These are phyloP conservation scores for Colletotrichum melonis DNA, from an alignment of 2,329 filamentous ascomycete species.

Conservation along the genomic window DNA sequence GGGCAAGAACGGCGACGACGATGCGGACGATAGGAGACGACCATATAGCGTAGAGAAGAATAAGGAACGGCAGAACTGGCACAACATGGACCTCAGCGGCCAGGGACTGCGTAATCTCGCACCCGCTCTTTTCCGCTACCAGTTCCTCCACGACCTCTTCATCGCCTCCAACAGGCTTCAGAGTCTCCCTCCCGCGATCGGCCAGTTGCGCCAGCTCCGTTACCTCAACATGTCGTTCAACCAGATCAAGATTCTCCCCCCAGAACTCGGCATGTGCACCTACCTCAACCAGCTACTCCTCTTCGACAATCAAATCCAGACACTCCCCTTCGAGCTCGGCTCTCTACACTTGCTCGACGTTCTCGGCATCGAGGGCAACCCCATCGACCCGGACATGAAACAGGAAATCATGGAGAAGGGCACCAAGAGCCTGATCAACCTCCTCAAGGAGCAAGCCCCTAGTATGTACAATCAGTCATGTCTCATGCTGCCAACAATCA, in stretches of 20 bases:
- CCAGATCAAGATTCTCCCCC: conserved; percentile 81
- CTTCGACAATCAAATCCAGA: conserved; percentile 90
- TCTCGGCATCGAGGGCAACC: conserved; percentile 93
- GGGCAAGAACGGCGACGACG: conserved; percentile 63
- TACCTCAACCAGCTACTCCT: conserved; percentile 87
- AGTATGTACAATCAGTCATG: conserved; percentile 65
- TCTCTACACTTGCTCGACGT: conserved; percentile 90
- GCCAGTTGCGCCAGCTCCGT: conserved; percentile 82
- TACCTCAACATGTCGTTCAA: conserved; percentile 92
- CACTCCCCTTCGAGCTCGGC: conserved; percentile 87
- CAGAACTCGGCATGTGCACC: conserved; percentile 96
- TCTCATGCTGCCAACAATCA: neutral
- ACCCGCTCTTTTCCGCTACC: conserved; percentile 84
- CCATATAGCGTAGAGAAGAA: conserved; percentile 75
- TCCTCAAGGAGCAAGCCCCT: conserved; percentile 85
- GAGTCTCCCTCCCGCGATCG: conserved; percentile 82
- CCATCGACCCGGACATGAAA: conserved; percentile 80
- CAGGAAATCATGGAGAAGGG: conserved; percentile 88
- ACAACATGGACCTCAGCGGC: conserved; percentile 94
- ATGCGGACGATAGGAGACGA: conserved; percentile 67
- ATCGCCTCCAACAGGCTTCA: conserved; percentile 93
- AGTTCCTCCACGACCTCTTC: conserved; percentile 91
- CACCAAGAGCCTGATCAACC: conserved; percentile 85
- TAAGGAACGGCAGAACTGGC: conserved; percentile 84
- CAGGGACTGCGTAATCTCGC: conserved; percentile 90